Conservation (phyloP, 495 filamentous ascomycete genomes). For the Pseudevernia furfuracea region DNA sequence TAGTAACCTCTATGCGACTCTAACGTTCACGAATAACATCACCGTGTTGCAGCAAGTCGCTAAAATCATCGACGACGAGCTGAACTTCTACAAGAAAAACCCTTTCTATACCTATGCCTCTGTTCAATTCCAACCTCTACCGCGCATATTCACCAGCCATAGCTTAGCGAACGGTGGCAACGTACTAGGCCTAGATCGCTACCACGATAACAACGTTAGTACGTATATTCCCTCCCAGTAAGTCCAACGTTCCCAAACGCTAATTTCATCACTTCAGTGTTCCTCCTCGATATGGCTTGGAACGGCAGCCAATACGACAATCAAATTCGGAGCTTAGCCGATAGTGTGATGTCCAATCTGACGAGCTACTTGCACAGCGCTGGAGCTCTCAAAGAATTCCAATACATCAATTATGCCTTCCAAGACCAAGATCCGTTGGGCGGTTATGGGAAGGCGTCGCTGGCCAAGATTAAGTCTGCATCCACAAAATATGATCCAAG, state of each 20-base stretch:
- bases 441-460: constrained; percentile 25
- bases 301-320: constrained; percentile 22
- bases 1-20: constrained; percentile 8
- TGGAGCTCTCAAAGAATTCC: constrained; percentile 19
- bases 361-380: constrained; percentile 16
- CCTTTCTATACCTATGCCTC: neutral
- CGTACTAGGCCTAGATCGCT: constrained; percentile 11
- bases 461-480: constrained; percentile 17
- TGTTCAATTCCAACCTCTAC: constrained; percentile 13
- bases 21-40: constrained; percentile 5
- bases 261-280: no score
- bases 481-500: constrained; percentile 20
- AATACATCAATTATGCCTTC: constrained; percentile 30
- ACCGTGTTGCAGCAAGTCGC: no score
- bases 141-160: constrained; percentile 1
- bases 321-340: constrained; percentile 7
- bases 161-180: constrained; percentile 13
- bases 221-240: no score
- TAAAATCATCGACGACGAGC: no score
- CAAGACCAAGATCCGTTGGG: constrained; percentile 26
- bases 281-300: constrained; percentile 23
- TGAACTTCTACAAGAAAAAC: constrained; percentile 5
- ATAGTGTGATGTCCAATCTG: constrained; percentile 19
- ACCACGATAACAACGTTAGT: constrained; percentile 9
- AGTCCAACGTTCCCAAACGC: no score